Conservation (phyloP, 345 rosid genomes). For the Eucalyptus urophylla region DNA sequence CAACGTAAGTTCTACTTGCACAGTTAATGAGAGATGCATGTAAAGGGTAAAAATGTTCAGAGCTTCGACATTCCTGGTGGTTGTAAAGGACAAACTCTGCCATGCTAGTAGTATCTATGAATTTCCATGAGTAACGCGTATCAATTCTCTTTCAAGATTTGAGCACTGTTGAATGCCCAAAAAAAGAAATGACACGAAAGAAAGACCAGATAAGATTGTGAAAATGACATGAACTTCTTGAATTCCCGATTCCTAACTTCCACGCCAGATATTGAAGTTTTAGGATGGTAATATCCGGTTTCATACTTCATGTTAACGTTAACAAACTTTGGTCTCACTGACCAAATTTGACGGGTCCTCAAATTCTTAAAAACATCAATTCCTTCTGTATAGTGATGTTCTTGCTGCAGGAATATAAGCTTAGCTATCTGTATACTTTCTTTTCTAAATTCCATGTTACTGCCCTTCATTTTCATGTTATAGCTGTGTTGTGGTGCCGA, state of each 20-base stretch:
- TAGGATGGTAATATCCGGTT: background rate
- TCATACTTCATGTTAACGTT: background rate
- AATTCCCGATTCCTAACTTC: background rate
- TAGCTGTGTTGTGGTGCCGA: background rate
- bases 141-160: background rate
- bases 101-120: background rate
- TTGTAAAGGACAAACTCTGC: background rate
- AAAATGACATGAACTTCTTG: background rate
- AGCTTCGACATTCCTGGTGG: background rate
- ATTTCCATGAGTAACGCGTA: background rate
- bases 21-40: background rate
- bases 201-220: background rate
- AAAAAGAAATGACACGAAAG: background rate
- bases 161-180: background rate
- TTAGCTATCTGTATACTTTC: background rate
- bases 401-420: background rate
- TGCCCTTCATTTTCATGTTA: background rate
- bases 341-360: background rate
- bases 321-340: background rate
- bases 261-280: background rate
- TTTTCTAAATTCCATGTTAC: background rate
- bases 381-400: background rate
- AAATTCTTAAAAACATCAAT: background rate
- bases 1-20: background rate
- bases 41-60: background rate